Base-by-base conservation (phyloP, 768 basidiomycete species). In the Russula brevipes region DNA sequence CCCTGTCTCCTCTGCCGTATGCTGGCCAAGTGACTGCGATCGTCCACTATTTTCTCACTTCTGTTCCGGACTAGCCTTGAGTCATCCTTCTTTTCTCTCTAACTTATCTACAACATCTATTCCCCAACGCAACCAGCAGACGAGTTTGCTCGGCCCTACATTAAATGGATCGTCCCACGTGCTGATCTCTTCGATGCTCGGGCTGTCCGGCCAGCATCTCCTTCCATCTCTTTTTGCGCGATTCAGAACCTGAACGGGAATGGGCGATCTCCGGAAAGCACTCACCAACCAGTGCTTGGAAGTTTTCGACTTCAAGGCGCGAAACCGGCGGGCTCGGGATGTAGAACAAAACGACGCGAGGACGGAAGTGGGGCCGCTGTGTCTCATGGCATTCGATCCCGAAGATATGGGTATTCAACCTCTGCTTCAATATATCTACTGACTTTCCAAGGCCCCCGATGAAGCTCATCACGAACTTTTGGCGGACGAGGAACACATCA, bases 401-500 rank as follows among this genome's bases (percentile, higher is more conserved):
- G 12, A 0, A 39, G 5, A 39, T 6, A 39, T 39, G n/a, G 31
- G n/a, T 4, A 12, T 42, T 17, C 8, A 7, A 12, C 38, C 38
- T 12, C 38, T 12, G 38, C 38, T 39, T 39, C 5, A 2, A 12
- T 9, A 8, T 39, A 8, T 39, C 38, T 39, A 39, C 38, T 39
- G 38, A 8, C 38, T 12, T 12, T 8, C 12, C 12, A 4, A 39
- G 38, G 12, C 8, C 42, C 12, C 58, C 50, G 2, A 16, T 6
- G 33, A 59, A 52, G 9, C 39, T 12, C 38, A 39, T 39, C 24
- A 24, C 24, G 38, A 39, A 39, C 2, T 59, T 33, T 9, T 59
- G 41, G 58, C 58, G 50, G 58, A 59, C 30, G 50, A 59, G 11
- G 58, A 59, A 31, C 58, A 39, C 31, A 24, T 59, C 31, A 50